phyloP scores from a whole-genome alignment of 2,329 filamentous ascomycete genomes.

The Calonectria hongkongensis region DNA sequence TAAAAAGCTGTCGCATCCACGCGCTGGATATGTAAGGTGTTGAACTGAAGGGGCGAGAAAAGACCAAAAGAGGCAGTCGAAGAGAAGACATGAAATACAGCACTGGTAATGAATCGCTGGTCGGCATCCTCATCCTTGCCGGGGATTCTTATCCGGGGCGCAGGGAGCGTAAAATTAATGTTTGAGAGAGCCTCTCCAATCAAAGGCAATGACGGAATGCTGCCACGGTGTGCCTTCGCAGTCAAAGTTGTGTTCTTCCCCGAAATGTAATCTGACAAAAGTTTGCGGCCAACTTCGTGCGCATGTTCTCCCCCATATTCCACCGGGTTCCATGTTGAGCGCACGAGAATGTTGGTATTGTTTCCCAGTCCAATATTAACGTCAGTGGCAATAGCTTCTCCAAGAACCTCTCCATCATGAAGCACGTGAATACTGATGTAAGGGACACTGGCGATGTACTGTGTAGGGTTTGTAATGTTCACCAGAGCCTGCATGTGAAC shows the following conservation, averaged over 20 bases:
- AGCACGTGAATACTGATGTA: conserved; percentile 85
- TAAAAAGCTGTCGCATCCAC: conserved; percentile 92
- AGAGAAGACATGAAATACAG: conserved; percentile 89
- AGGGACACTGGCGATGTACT: conserved; percentile 89
- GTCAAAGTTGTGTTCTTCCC: conserved; percentile 89
- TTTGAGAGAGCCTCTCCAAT: conserved; percentile 84
- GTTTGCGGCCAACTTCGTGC: conserved; percentile 77
- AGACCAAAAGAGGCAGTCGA: conserved; percentile 91
- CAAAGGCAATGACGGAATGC: conserved; percentile 83
- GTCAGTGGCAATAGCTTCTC: conserved; percentile 81
- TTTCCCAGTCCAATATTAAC: conserved; percentile 79
- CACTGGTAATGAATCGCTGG: conserved; percentile 86
- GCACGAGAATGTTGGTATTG: conserved; percentile 82
- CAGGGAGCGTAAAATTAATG: conserved; percentile 82
- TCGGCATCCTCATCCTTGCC: conserved; percentile 63
- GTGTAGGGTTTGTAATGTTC: conserved; percentile 93
- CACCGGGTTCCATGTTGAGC: conserved; percentile 84
- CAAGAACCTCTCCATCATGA: conserved; percentile 83
- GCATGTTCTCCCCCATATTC: conserved; percentile 76
- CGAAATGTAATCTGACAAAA: conserved; percentile 91
- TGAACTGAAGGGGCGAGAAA: conserved; percentile 83
- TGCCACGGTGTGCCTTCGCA: conserved; percentile 81
- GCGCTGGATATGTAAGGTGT: conserved; percentile 84
- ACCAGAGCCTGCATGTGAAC: conserved; percentile 82
- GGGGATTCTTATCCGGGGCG: conserved; percentile 80